Evolutionary conservation across 352 stramenopile species (phyloP), one percentile per base, ranked within the genome.

Genomic region (Pilasporangium apinafurcum): DNA sequence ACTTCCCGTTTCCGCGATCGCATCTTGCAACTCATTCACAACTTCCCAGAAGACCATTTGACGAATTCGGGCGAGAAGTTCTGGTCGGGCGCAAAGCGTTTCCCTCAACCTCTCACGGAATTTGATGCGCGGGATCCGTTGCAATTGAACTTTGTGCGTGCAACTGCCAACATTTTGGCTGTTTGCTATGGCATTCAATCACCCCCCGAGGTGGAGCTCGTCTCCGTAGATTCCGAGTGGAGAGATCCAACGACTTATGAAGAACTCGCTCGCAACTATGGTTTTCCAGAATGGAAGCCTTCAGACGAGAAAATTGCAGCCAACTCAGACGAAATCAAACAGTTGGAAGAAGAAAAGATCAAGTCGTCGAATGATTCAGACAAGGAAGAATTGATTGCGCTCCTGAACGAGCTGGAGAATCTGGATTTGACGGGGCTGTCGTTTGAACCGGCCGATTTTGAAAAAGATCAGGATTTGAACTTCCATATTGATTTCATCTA

Each of bases 401-500:
- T 92, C 20, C 48, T 95, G 35, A 51, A 85, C 10, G 77, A 91
- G 36, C 69, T 92, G 2, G 70, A 81, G 47, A 46, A 38, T 8
- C 39, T 88, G 50, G 65, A 88, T 13, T 38, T 89, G 8, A 63
- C 43, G 16, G 71, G 68, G 22, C 43, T 87, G 16, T 62, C 62
- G 10, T 89, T 90, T 22, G 81, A 89, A 38, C 73, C 81, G 4
- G 81, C 81, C 8, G 87, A 95, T 45, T 99, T 99, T 70, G 96
- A 99, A 61, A 99, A 99, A 65, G 96, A 99, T 63, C 90, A 99
- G 56, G 75, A 94, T 49, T 65, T 98, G 53, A 95, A 92, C 56
- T 92, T 92, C 54, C 81, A 96, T 65, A 98, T 99, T 61, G 69
- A 92, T 48, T 99, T 99, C 63, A 94, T 99, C 17, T 97, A 98